Evolutionary conservation across 257 asterid genomes (phyloP).

Genomic region (Ajuga chamaepitys): DNA sequence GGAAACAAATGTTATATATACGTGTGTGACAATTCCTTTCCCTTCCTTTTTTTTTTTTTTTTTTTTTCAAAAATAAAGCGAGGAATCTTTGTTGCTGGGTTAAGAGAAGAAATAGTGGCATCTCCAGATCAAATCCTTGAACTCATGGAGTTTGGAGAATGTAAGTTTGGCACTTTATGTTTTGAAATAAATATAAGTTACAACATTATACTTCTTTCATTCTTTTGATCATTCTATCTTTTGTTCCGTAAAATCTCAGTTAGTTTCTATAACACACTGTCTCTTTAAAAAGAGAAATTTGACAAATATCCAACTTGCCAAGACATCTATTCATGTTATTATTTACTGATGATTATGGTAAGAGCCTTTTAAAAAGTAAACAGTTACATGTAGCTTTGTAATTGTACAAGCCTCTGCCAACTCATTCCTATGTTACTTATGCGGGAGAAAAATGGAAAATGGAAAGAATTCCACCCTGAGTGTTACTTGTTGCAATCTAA

Average conservation of each 20-base stretch:
- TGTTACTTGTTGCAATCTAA: neutral
- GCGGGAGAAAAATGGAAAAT: neutral
- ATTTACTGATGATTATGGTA: neutral
- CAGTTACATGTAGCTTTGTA: neutral
- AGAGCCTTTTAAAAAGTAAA: neutral
- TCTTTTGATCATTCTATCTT: no score
- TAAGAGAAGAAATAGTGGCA: constrained; percentile 92
- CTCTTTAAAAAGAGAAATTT: neutral
- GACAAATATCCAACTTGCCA: constrained; percentile 2
- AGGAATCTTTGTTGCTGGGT: constrained; percentile 95
- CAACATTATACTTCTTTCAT: no score
- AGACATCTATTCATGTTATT: neutral
- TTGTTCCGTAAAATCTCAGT: no score
- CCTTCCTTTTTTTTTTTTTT: no score
- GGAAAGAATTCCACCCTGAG: neutral
- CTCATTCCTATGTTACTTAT: neutral
- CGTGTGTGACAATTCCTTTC: neutral
- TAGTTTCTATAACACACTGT: neutral
- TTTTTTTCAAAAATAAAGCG: constrained; percentile 40
- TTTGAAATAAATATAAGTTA: no score
- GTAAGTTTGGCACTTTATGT: constrained; percentile 36
- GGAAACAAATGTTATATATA: neutral
- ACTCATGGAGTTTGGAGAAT: constrained; percentile 84
- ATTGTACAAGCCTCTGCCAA: neutral
- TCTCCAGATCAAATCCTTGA: constrained; percentile 85